These are phyloP conservation scores for Chenopodium berlandieri DNA, from an alignment of 148 eudicot genomes.

Conservation along the genomic window DNA sequence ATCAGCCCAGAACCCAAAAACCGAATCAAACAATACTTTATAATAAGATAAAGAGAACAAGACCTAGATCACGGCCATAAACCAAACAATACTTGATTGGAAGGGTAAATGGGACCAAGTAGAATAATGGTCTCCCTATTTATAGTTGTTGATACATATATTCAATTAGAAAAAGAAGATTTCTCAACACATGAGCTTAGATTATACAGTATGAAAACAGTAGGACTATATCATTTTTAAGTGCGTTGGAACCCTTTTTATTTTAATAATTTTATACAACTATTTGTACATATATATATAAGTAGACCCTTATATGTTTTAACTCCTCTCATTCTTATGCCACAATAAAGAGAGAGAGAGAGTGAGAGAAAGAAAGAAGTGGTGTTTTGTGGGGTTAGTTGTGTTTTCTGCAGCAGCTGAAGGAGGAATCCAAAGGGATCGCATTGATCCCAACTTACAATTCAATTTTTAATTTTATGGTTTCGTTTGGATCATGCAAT, in stretches of 20 bases:
- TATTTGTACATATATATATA: not conserved
- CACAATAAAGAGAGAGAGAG: constrained; percentile 5
- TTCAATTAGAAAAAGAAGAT: not conserved
- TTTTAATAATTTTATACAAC: no score
- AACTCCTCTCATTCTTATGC: constrained; percentile 5
- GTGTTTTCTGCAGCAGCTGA: constrained; percentile 37
- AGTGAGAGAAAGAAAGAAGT: constrained; percentile 9
- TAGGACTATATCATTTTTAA: not conserved
- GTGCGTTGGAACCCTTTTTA: not conserved
- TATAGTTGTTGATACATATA: not conserved
- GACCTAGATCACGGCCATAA: no score
- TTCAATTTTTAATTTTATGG: not conserved
- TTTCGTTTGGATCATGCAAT: constrained; percentile 76
- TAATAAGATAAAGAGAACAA: no score
- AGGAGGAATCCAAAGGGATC: constrained; percentile 98
- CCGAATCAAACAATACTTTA: no score
- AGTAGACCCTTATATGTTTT: constrained; percentile 4
- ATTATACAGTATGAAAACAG: not conserved
- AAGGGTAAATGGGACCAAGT: not conserved
- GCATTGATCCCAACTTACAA: constrained; percentile 69
- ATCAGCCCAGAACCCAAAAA: no score
- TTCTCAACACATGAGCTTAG: not conserved
- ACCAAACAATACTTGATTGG: not conserved
- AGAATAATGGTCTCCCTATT: constrained; percentile 5
- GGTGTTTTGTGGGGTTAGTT: not conserved